Conservation (phyloP, 768 basidiomycete species). For the Leccinum rimulosum region DNA sequence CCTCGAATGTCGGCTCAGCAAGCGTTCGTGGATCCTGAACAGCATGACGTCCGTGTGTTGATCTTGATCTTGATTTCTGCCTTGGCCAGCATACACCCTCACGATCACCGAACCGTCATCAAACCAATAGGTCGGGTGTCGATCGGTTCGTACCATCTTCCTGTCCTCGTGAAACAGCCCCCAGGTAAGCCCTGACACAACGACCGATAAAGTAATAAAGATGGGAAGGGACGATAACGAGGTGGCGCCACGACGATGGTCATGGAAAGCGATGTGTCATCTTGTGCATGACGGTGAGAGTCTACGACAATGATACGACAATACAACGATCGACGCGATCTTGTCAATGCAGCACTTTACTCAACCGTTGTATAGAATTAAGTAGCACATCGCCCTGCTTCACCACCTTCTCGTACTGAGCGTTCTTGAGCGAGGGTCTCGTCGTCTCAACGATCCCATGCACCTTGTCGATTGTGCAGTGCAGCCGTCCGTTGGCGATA, state of each 20-base stretch:
- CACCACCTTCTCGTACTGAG: conserved; percentile 90
- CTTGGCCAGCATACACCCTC: conserved; percentile 33
- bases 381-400: conserved; percentile 89
- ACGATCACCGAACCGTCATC: conserved; percentile 62
- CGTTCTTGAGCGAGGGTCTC: conserved; percentile 69
- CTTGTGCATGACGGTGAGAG: background rate
- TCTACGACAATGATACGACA: background rate
- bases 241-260: background rate
- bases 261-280: background rate
- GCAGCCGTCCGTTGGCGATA: conserved; percentile 82
- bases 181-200: conserved; percentile 6
- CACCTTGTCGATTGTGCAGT: conserved; percentile 94
- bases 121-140: conserved; percentile 61
- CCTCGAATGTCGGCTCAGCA: conserved; percentile 53
- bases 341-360: conserved; percentile 75
- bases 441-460: conserved; percentile 92
- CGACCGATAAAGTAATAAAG: conserved; percentile 7
- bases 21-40: conserved; percentile 56
- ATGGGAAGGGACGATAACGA: conserved; percentile 5
- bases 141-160: conserved; percentile 6
- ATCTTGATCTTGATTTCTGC: background rate
- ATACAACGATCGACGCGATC: background rate
- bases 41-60: conserved; percentile 19
- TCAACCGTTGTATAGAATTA: conserved; percentile 83
- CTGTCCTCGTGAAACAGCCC: conserved; percentile 3